phyloP scores from a whole-genome alignment of 805 yeast genomes.

The Ogataea degrootiae region DNA sequence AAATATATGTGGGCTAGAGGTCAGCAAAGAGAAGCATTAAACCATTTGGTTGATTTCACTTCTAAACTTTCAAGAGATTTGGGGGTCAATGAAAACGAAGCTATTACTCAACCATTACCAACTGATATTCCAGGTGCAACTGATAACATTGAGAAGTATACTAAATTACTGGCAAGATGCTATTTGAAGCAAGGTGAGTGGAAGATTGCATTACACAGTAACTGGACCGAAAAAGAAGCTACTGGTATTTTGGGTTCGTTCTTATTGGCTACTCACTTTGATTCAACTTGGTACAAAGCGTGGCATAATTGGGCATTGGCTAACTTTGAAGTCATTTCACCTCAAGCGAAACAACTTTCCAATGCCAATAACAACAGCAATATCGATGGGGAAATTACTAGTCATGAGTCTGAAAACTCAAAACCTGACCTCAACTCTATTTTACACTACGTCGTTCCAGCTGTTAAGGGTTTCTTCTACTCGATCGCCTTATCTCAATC shows the following conservation, averaged over 20 bases:
- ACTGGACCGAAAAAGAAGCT: constrained; percentile 70
- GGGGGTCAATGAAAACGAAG: constrained; percentile 80
- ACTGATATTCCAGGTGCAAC: constrained; percentile 65
- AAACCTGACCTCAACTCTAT: constrained; percentile 50
- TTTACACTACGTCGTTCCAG: constrained; percentile 89
- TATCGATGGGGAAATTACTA: too few species aligned
- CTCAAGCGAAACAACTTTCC: constrained; percentile 30
- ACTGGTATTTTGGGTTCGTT: constrained; percentile 89
- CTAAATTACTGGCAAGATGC: constrained; percentile 84
- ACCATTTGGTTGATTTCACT: constrained; percentile 84
- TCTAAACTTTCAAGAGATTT: constrained; percentile 85
- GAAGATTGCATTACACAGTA: constrained; percentile 77
- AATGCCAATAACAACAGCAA: constrained; percentile 7
- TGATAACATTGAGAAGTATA: constrained; percentile 75
- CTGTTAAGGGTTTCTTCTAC: constrained; percentile 92
- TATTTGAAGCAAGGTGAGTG: constrained; percentile 98
- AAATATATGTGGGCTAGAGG: constrained; percentile 98
- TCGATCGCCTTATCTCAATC: constrained; percentile 85
- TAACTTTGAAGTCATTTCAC: constrained; percentile 88
- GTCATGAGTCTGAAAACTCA: too few species aligned
- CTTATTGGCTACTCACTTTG: constrained; percentile 91
- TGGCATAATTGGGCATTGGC: constrained; percentile 99
- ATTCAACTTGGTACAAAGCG: constrained; percentile 91
- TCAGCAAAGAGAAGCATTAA: constrained; percentile 77
- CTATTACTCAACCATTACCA: constrained; percentile 82